Conservation (phyloP, 1,139 yeast genomes). For the Geotrichum histeridarum region DNA sequence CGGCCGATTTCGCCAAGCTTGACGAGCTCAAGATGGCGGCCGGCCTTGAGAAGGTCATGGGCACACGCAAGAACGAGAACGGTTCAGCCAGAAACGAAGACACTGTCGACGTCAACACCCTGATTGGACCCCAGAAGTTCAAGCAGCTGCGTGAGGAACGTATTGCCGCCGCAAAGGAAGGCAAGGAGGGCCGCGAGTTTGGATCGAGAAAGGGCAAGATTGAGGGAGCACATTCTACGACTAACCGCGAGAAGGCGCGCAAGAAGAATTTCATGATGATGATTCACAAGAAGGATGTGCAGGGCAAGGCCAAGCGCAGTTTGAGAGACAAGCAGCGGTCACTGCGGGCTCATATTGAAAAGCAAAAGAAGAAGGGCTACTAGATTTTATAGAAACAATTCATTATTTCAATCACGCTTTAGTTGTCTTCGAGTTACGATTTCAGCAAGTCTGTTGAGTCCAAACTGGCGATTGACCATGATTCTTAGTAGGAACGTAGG, state of each 20-base stretch:
- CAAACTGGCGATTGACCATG: no score
- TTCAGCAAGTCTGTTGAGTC: no score
- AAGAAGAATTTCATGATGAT: conserved; percentile 99
- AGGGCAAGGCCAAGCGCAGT: conserved; percentile 87
- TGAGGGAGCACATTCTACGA: conserved; percentile 69
- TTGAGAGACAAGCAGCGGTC: conserved; percentile 86
- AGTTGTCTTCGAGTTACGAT: no score
- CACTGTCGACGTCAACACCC: conserved; percentile 67
- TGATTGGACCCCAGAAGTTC: conserved; percentile 80
- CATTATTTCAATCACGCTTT: background rate
- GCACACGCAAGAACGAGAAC: conserved; percentile 42
- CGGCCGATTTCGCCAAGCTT: conserved; percentile 94
- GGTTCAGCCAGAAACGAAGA: conserved; percentile 55
- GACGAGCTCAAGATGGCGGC: conserved; percentile 71
- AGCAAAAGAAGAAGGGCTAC: conserved; percentile 79
- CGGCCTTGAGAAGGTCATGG: conserved; percentile 73
- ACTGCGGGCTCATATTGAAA: conserved; percentile 75
- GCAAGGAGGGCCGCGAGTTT: conserved; percentile 87
- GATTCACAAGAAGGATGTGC: conserved; percentile 91
- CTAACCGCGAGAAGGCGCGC: conserved; percentile 92
- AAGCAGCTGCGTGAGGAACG: conserved; percentile 88
- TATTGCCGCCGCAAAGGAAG: conserved; percentile 79
- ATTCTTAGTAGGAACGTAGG: no score
- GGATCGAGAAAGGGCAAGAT: conserved; percentile 80
- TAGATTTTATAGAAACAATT: background rate